phyloP scores from a whole-genome alignment of 176 grass and related monocot species.

The Ensete ventricosum region DNA sequence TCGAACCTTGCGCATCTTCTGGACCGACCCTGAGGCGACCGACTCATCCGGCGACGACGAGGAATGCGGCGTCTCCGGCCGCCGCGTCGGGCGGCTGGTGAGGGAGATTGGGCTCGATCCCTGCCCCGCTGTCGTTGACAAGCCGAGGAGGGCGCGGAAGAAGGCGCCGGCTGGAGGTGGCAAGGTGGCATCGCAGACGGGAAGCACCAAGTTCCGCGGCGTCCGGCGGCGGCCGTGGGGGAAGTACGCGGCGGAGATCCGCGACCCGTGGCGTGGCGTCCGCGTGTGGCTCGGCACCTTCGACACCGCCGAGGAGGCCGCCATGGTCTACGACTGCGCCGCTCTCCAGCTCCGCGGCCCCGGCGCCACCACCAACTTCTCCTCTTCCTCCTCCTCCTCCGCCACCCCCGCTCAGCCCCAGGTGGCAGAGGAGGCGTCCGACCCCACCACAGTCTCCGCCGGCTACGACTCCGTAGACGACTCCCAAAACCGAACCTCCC shows the following conservation, averaged over 20 bases:
- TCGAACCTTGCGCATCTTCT: conserved; percentile 64
- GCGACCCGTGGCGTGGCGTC: conserved; percentile 27
- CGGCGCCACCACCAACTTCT: conserved; percentile 45
- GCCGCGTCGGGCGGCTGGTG: conserved; percentile 33
- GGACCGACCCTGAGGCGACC: conserved; percentile 82
- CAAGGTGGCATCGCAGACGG: background rate
- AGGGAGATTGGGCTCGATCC: conserved; percentile 2
- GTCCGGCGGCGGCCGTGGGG: conserved; percentile 39
- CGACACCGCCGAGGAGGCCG: conserved; percentile 36
- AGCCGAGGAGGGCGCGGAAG: background rate
- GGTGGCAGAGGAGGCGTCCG: background rate
- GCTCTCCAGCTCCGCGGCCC: conserved; percentile 30
- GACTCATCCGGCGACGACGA: conserved; percentile 68
- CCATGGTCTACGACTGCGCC: conserved; percentile 34
- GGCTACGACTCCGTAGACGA: conserved; percentile 64
- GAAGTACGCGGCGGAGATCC: conserved; percentile 43
- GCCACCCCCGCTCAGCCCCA: background rate
- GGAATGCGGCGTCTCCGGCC: conserved; percentile 14
- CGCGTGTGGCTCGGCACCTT: conserved; percentile 41
- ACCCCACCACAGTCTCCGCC: background rate
- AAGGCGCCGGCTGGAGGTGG: background rate
- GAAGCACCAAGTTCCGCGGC: conserved; percentile 67
- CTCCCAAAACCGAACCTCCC: conserved; percentile 50
- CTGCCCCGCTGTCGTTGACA: conserved; percentile 3
- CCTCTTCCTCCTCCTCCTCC: conserved; percentile 33